Percentiles rank a stretch among this genome's conserved stretches.
These are phyloP conservation scores for Diaporthe humulicola DNA, from an alignment of 2,329 filamentous ascomycete genomes.

Conservation along the genomic window DNA sequence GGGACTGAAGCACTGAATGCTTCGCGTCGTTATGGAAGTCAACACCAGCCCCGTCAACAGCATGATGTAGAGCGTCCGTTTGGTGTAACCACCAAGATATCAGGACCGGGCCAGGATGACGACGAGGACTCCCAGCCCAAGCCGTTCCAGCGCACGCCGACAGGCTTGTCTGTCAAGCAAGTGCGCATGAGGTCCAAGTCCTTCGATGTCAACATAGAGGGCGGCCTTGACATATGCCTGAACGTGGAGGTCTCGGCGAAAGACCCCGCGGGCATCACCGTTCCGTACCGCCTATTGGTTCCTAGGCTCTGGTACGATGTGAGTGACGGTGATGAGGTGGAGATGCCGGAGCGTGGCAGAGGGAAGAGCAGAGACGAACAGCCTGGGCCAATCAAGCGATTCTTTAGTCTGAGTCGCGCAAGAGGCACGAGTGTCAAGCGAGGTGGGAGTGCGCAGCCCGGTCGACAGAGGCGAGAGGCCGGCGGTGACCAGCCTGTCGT, in stretches of 20 bases:
- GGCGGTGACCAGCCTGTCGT: neutral
- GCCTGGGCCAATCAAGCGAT: slow-evolving; percentile 32
- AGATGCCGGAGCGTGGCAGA: slow-evolving; percentile 35
- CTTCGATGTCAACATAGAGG: slow-evolving; percentile 80
- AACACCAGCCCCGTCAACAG: slow-evolving; percentile 11
- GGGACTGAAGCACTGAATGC: slow-evolving; percentile 34
- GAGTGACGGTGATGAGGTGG: slow-evolving; percentile 40
- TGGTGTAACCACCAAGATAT: slow-evolving; percentile 22
- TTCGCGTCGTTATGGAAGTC: slow-evolving; percentile 31
- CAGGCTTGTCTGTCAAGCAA: slow-evolving; percentile 74
- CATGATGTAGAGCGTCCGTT: neutral
- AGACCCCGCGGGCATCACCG: slow-evolving; percentile 89
- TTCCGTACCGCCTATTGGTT: slow-evolving; percentile 87
- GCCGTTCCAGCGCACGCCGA: slow-evolving; percentile 78
- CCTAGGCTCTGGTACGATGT: slow-evolving; percentile 79
- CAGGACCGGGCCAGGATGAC: slow-evolving; percentile 35
- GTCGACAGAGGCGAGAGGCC: slow-evolving; percentile 16
- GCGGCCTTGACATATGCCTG: slow-evolving; percentile 86
- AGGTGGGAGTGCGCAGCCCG: slow-evolving; percentile 5
- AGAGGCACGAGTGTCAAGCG: slow-evolving; percentile 36
- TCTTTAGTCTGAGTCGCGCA: slow-evolving; percentile 37
- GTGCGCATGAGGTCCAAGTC: slow-evolving; percentile 63
- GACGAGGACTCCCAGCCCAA: slow-evolving; percentile 43
- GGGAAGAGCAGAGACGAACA: slow-evolving; percentile 5
- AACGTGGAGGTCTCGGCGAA: slow-evolving; percentile 90